These are phyloP conservation scores for Medicago ruthenica DNA, from an alignment of 306 rosid species.

Conservation along the genomic window DNA sequence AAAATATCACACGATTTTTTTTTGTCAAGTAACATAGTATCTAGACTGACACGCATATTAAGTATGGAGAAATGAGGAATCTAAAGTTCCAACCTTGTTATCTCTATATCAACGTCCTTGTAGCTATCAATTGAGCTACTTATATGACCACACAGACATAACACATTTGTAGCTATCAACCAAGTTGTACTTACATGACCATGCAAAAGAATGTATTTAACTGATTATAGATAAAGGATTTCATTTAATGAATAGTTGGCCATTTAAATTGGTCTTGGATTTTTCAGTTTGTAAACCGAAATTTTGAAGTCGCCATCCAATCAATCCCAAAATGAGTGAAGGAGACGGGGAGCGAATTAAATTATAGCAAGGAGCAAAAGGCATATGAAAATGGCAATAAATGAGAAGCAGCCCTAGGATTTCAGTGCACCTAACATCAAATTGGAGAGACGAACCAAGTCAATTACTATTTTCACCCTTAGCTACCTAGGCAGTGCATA, in stretches of 20 bases:
- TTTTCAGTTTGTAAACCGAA: neutral
- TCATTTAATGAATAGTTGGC: neutral
- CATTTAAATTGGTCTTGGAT: neutral
- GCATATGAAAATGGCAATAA: slow-evolving; percentile 45
- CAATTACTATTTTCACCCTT: slow-evolving; percentile 6
- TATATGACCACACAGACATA: no score
- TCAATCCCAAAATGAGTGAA: slow-evolving; percentile 33
- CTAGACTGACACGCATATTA: no score
- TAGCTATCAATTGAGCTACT: no score
- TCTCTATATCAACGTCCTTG: no score
- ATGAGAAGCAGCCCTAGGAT: slow-evolving; percentile 51
- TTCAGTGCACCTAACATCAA: slow-evolving; percentile 51
- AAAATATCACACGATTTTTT: no score
- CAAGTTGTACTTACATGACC: no score
- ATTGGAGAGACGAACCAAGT: slow-evolving; percentile 37
- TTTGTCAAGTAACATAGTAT: no score
- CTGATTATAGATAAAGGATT: neutral
- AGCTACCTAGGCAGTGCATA: neutral
- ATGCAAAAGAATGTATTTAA: neutral
- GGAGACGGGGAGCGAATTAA: slow-evolving; percentile 36
- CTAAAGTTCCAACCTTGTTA: no score
- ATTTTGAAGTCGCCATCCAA: neutral
- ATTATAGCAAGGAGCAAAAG: slow-evolving; percentile 30
- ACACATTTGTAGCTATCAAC: no score
- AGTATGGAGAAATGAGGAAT: no score